Evolutionary conservation across 257 asterid species (phyloP).

Genomic region (Ballota nigra): DNA sequence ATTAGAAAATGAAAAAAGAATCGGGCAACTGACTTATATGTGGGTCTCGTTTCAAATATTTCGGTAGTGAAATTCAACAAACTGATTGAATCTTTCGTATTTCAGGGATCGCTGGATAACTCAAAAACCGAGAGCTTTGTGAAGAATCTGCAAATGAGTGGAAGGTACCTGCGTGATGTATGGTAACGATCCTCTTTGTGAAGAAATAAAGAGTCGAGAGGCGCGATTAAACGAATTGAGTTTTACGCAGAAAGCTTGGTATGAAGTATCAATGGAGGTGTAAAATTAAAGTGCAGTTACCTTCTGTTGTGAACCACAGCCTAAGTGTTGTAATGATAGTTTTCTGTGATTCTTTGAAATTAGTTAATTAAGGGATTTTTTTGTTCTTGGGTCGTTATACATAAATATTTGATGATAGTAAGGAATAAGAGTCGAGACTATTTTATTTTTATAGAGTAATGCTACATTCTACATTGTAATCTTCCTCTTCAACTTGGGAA

Average conservation of each 20-base stretch:
- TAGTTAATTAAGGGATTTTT: constrained; percentile 32
- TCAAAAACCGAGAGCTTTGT: constrained; percentile 61
- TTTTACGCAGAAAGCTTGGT: not conserved
- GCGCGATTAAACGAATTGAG: not conserved
- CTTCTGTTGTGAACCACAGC: constrained; percentile 10
- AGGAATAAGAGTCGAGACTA: constrained; percentile 24
- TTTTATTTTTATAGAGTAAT: constrained; percentile 8
- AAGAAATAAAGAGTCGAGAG: constrained; percentile 14
- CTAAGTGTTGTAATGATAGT: constrained; percentile 25
- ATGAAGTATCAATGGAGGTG: constrained; percentile 15
- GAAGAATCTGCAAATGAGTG: constrained; percentile 55
- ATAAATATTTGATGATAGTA: constrained; percentile 20
- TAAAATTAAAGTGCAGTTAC: not conserved
- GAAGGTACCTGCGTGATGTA: constrained; percentile 57
- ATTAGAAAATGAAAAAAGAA: not conserved
- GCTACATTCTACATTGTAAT: constrained; percentile 27
- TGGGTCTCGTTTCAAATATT: not conserved
- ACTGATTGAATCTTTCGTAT: not conserved
- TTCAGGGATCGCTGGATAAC: constrained; percentile 61
- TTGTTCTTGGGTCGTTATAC: constrained; percentile 18
- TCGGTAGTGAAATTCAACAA: too few relatives aligned
- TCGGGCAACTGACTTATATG: not conserved
- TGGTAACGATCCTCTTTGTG: constrained; percentile 33
- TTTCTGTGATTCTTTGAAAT: constrained; percentile 35
- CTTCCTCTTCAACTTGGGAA: constrained; percentile 17